Conservation (phyloP, 495 filamentous ascomycete genomes). For the Penicillium mononematosum region DNA sequence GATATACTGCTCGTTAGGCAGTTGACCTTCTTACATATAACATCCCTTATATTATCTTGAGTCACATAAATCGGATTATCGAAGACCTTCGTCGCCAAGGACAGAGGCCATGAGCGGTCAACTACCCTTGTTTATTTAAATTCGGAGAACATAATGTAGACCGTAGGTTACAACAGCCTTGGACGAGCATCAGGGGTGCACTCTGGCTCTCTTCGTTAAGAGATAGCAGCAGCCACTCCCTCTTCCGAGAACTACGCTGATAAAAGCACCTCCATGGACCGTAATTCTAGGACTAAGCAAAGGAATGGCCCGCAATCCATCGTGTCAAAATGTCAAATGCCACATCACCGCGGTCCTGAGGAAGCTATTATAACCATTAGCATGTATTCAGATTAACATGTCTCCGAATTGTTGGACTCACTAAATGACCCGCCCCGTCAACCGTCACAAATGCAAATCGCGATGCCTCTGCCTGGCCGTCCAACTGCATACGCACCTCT, state of each 20-base stretch:
- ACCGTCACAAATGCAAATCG: conserved; percentile 34
- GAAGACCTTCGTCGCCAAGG: no score
- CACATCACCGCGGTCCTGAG: conserved; percentile 38
- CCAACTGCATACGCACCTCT: conserved; percentile 18
- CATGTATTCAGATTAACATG: not conserved
- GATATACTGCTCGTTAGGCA: conserved; percentile 39
- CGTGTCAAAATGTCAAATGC: conserved; percentile 36
- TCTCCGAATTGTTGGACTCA: conserved; percentile 12
- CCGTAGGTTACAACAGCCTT: not conserved
- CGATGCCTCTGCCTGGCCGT: conserved; percentile 5
- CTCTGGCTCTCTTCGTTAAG: not conserved
- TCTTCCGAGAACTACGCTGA: not conserved
- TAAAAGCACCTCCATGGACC: no score
- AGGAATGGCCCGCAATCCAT: conserved; percentile 32
- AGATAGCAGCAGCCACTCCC: not conserved
- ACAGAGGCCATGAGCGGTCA: no score
- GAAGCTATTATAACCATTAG: conserved; percentile 25
- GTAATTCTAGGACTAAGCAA: conserved; percentile 6
- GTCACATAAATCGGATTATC: no score
- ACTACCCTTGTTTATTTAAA: no score
- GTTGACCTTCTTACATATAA: no score
- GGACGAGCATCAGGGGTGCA: not conserved
- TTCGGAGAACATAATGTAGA: not conserved
- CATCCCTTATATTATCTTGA: no score
- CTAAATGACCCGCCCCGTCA: conserved; percentile 28